Percentiles rank a stretch among this genome's conserved stretches.
Conservation (phyloP, 192 early-diverging fungal species). For the Entrophospora sp. region DNA sequence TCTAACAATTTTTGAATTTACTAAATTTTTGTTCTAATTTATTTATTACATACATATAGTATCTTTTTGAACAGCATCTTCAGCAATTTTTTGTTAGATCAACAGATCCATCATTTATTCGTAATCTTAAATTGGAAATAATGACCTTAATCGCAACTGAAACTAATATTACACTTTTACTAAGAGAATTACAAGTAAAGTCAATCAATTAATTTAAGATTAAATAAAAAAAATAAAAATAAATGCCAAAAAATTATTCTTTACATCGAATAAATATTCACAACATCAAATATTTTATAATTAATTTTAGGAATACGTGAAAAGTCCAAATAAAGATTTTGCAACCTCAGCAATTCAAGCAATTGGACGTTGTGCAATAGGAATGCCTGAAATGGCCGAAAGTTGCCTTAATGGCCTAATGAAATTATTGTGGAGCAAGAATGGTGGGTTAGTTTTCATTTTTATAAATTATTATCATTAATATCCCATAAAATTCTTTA, state of each 20-base stretch:
- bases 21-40: too few species aligned
- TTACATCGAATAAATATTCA: too few species aligned
- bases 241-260: too few species aligned
- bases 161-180: constrained; percentile 57
- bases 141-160: constrained; percentile 58
- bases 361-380: constrained; percentile 47
- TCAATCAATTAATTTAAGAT: not conserved
- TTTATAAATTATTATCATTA: not conserved
- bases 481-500: too few species aligned
- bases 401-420: constrained; percentile 46
- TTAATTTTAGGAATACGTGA: constrained; percentile 51
- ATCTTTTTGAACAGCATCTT: constrained; percentile 60
- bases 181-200: constrained; percentile 65
- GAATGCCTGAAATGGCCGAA: constrained; percentile 47
- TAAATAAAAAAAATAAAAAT: not conserved
- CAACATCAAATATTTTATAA: too few species aligned
- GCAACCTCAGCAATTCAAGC: constrained; percentile 58
- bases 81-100: constrained; percentile 76
- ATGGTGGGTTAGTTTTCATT: constrained; percentile 31
- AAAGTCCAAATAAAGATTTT: constrained; percentile 55
- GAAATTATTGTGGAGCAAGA: constrained; percentile 47
- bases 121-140: constrained; percentile 79
- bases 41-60: too few species aligned
- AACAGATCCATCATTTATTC: constrained; percentile 68
- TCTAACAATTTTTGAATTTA: not conserved